Evolutionary conservation across 2,329 filamentous ascomycete genomes (phyloP), one percentile per base, ranked within the genome.

Genomic region (Emergomyces pasteurianus): DNA sequence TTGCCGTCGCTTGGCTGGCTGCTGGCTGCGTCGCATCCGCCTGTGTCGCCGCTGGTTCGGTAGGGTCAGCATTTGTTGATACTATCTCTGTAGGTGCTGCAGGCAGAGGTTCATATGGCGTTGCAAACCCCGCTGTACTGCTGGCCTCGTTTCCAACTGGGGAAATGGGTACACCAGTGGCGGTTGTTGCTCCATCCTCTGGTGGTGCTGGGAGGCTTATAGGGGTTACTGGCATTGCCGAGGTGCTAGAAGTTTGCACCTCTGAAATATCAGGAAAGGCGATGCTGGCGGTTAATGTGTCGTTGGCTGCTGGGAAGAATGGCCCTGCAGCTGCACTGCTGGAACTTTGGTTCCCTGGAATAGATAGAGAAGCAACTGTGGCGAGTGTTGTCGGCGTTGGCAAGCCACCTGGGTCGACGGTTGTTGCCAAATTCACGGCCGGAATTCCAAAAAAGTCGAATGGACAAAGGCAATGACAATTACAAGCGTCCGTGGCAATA

Each of bases 391-490:
- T 59, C 14, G 58, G 38, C n/a, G 21, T 9, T 9, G 46, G 43
- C 9, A 40, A 10, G 1, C n/a, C 18, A 16, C 42, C 23, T 26
- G 31, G 21, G 16, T 10, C 28, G 28, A 34, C 21, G 3, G 42
- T 40, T 43, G 59, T 21, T 40, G 52, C 53, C 16, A 58, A 40
- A 54, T 52, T 61, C 28, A 58, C 43, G 16, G 54, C 52, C 14
- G 59, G 40, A 23, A 52, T 61, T 34, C 28, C 21, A 28, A 61
- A 57, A n/a, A 43, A n/a, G 36, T 61, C 23, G 14, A 57, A 58
- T 2, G 52, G 59, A 36, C 59, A 61, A 14, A 57, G 53, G 18
- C 59, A 61, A 4, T 56, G 10, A 16, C 59, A 61, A 28, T 28
- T 23, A 16, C 59, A 61, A 26, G 59, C 54, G 18, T 58, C 54